Evolutionary conservation across 2,329 filamentous ascomycete genomes (phyloP).

Genomic region (Aspergillus flavus): DNA sequence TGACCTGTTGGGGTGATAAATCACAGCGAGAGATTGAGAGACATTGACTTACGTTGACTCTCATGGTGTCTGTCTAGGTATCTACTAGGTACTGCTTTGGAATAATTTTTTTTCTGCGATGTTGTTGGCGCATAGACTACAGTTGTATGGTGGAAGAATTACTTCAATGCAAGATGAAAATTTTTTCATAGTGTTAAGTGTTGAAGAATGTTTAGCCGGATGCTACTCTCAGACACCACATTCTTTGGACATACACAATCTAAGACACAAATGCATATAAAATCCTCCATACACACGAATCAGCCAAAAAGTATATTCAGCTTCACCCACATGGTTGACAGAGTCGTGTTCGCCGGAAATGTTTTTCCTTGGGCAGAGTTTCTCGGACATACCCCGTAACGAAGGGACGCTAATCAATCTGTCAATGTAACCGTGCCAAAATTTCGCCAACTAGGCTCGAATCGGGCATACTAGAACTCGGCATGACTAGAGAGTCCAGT

Average conservation of each 20-base stretch:
- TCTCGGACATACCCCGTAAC: neutral
- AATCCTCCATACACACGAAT: neutral
- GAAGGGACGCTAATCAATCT: neutral
- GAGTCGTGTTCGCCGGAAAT: neutral
- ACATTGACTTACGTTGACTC: neutral
- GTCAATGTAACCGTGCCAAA: neutral
- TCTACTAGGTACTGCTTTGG: neutral
- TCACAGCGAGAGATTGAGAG: neutral
- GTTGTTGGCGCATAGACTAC: neutral
- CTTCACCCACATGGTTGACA: constrained; percentile 1
- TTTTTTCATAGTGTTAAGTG: neutral
- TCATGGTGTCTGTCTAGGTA: neutral
- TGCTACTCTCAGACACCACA: neutral
- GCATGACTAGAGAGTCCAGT: neutral
- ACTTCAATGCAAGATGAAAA: neutral
- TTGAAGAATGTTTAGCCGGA: neutral
- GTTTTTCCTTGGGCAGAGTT: neutral
- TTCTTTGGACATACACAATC: neutral
- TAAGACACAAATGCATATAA: neutral
- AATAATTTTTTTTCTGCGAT: neutral
- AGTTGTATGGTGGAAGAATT: neutral
- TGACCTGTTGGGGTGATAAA: neutral
- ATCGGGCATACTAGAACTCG: neutral
- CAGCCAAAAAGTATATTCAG: neutral
- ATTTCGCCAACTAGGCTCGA: neutral